A percentile compares a stretch with the other conserved stretches of the same genome.
These are phyloP conservation scores for Yamadazyma atlantica DNA, from an alignment of 1,139 yeast species.

Conservation along the genomic window DNA sequence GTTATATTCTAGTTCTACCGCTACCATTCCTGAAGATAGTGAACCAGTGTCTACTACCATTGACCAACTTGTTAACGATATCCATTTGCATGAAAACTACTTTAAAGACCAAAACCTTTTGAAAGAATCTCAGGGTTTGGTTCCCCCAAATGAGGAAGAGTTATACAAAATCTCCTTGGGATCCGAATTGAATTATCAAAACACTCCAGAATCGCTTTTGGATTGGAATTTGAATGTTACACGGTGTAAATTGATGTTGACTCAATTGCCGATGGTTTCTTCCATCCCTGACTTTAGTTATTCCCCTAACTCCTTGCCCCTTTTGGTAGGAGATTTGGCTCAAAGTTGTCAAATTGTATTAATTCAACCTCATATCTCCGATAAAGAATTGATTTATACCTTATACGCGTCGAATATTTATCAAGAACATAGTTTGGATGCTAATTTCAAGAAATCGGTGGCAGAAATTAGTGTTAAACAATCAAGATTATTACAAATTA, in stretches of 20 bases:
- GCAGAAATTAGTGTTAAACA: constrained; percentile 54
- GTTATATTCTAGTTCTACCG: constrained; percentile 42
- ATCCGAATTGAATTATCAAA: constrained; percentile 40
- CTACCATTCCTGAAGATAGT: constrained; percentile 49
- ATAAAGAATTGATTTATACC: constrained; percentile 43
- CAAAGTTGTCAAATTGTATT: constrained; percentile 40
- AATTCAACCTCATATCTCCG: constrained; percentile 43
- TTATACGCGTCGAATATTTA: constrained; percentile 44
- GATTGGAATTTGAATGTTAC: constrained; percentile 52
- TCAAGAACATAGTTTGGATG: constrained; percentile 48
- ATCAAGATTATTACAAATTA: constrained; percentile 44
- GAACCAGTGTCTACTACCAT: constrained; percentile 45
- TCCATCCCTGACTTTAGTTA: constrained; percentile 39
- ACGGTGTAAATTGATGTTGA: constrained; percentile 42
- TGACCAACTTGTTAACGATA: constrained; percentile 46
- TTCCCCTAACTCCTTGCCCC: constrained; percentile 36
- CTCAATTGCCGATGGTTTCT: constrained; percentile 39
- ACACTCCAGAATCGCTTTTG: constrained; percentile 39
- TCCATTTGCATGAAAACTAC: constrained; percentile 40
- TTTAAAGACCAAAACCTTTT: constrained; percentile 20
- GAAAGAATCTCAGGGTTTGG: constrained; percentile 6
- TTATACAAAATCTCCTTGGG: constrained; percentile 42
- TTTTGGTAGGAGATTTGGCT: constrained; percentile 46
- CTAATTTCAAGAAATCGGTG: constrained; percentile 45
- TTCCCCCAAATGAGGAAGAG: constrained; percentile 24